Evolutionary conservation across 805 yeast species (phyloP), one percentile per base, ranked within the genome.

Genomic region (Ogataea polymorpha): DNA sequence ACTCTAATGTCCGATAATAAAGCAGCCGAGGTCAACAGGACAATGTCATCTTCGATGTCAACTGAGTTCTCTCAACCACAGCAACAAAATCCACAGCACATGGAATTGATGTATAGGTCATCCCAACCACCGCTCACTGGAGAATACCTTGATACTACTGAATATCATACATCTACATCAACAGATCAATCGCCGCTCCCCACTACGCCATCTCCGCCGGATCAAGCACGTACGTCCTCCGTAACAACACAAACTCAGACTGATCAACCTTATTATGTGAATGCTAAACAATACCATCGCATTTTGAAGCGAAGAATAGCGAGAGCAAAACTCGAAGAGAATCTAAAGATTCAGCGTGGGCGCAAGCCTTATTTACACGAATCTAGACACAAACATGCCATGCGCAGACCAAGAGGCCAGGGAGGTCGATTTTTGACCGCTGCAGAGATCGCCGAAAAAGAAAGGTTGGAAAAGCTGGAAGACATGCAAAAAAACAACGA

Each of bases 321-420:
- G 0, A 72, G 99, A 39, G 97, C 97, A 5, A 85, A 82, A 61
- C 72, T 93, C 28, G 98, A 93, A 58, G 98, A 93, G 58, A 78
- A 80, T 32, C 72, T 91, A 48, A 84, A 87, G 57, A 86, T 86
- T 4, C 90, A 93, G 13, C 76, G 96, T 48, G 95, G 95, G 13
- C 78, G 98, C 54, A 83, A 84, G 59, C 97, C 98, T 10, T 91
- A 95, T 63, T 64, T 93, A 36, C 99, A 93, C 60, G 99, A 93
- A 64, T 87, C 96, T 14, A 75, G 99, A 55, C 99, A 93, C 62
- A 91, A 93, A 61, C 99, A 93, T 62, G 99, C 99, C 3, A 93
- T 93, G 99, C 77, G 98, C 59, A 77, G 99, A 61, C 98, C 99
- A 12, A 79, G 99, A 54, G 99, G 99, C 20, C 98, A 93, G 67